Evolutionary conservation across 345 rosid genomes (phyloP), one percentile per base, ranked within the genome.

Genomic region (Litchi chinensis): DNA sequence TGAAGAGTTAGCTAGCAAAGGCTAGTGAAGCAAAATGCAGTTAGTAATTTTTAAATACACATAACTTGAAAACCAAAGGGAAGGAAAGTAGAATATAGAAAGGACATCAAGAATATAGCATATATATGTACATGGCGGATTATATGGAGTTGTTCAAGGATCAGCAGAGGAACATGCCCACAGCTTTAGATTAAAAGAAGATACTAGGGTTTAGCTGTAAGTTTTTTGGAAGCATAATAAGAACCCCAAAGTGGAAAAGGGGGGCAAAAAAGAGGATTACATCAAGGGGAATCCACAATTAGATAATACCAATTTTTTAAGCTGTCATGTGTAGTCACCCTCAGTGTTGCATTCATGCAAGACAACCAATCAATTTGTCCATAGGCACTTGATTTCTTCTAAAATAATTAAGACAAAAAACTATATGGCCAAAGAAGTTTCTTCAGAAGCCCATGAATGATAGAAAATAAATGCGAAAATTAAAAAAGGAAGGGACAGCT

Each of bases 321-420:
- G 78, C 80, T 74, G 88, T 73, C 86, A 50, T 81, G 80, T 80
- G 76, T 72, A 76, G 83, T 81, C 90, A 81, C 81, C 57, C 78
- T 84, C 80, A 73, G 65, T 74, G 88, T 72, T 84, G 84, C 83
- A 71, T 79, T 79, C 89, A 85, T 86, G 86, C 86, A 85, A 79
- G 86, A 76, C 90, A 87, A 75, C 80, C 80, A 75, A 82, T 84
- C 80, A 82, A 78, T 75, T 77, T 82, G 87, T 83, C 79, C 76
- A 82, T 78, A 60, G 75, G 73, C 70, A 74, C 57, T 59, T 76
- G n/a, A 77, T 78, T 82, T 73, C 65, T 77, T 76, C 54, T 12
- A 83, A 81, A 83, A 57, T 69, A 75, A 78, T 70, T 77, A 54
- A 54, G 74, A 75, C 77, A 76, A 66, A 50, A 79, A 77, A 46